These are phyloP conservation scores for Colletotrichum plurivorum DNA, from an alignment of 2,329 filamentous ascomycete species.

Conservation along the genomic window DNA sequence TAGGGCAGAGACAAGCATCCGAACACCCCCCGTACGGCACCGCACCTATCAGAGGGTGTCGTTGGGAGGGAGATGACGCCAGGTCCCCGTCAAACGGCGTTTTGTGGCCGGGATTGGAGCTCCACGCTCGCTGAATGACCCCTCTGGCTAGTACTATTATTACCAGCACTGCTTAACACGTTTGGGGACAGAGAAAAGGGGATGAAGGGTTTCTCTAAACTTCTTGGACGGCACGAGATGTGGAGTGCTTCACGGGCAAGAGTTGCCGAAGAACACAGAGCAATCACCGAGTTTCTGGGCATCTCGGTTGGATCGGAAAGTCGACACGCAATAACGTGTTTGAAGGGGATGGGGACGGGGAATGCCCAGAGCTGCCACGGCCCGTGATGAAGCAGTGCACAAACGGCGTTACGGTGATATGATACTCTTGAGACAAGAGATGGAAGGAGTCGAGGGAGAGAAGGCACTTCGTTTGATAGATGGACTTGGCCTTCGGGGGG, in stretches of 20 bases:
- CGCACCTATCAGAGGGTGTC: constrained; percentile 34
- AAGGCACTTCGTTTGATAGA: too few relatives aligned
- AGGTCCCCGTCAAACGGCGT: constrained; percentile 32
- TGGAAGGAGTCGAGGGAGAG: too few relatives aligned
- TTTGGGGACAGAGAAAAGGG: background rate
- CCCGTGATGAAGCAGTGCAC: background rate
- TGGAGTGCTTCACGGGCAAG: constrained; percentile 19
- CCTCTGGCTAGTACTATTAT: too few relatives aligned
- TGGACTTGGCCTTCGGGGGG: background rate
- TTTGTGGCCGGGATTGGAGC: constrained; percentile 28
- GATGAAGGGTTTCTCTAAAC: background rate
- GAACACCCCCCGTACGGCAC: constrained; percentile 31
- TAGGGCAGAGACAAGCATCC: constrained; percentile 41
- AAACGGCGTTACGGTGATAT: too few relatives aligned
- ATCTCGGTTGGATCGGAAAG: constrained; percentile 18
- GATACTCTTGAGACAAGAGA: too few relatives aligned
- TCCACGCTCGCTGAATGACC: constrained; percentile 14
- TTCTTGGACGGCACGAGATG: background rate
- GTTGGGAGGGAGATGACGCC: constrained; percentile 35
- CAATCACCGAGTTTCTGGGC: constrained; percentile 19
- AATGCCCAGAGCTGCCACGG: background rate
- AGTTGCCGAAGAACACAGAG: constrained; percentile 10
- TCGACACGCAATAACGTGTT: constrained; percentile 20
- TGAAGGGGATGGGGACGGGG: constrained; percentile 17
- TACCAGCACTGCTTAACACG: background rate